A percentile compares a stretch with the other conserved stretches of the same genome.
phyloP scores from a whole-genome alignment of 768 basidiomycete species.

The Hortiboletus campestris region DNA sequence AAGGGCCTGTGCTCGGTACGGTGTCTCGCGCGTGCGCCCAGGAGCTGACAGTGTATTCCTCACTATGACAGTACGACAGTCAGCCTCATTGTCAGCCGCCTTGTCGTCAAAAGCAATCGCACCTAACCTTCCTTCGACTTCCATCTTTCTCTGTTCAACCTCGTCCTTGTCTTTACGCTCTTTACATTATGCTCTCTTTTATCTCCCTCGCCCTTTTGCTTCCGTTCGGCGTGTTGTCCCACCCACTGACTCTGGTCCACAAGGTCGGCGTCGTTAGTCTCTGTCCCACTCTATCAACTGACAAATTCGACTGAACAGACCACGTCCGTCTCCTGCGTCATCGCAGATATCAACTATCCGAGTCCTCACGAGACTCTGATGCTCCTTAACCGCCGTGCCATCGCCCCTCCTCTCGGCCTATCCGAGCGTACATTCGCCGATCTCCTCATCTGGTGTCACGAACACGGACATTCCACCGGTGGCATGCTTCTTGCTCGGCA shows the following conservation, averaged over 20 bases:
- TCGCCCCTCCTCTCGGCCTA: constrained; percentile 23
- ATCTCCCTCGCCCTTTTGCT: constrained; percentile 20
- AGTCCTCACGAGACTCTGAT: constrained; percentile 20
- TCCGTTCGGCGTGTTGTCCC: constrained; percentile 16
- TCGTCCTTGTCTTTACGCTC: constrained; percentile 6
- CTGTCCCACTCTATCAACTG: not conserved
- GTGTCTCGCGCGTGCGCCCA: not conserved
- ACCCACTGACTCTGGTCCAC: constrained; percentile 15
- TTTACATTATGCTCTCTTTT: constrained; percentile 22
- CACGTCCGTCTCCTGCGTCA: constrained; percentile 20
- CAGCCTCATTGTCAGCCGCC: constrained; percentile 15
- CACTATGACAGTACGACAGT: not conserved
- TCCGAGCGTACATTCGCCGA: constrained; percentile 23
- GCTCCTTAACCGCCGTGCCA: constrained; percentile 22
- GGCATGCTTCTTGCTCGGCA: constrained; percentile 26
- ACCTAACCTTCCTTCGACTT: not conserved
- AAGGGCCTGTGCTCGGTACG: not conserved
- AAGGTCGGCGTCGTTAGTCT: not conserved
- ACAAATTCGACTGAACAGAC: constrained; percentile 7
- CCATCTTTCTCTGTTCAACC: not conserved
- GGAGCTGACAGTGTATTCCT: not conserved
- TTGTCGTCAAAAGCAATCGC: not conserved
- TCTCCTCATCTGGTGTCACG: constrained; percentile 30
- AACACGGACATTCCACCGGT: constrained; percentile 9
- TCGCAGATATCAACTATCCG: constrained; percentile 27